Base-by-base conservation (phyloP, 768 basidiomycete genomes). In the Lactarius hengduanensis region DNA sequence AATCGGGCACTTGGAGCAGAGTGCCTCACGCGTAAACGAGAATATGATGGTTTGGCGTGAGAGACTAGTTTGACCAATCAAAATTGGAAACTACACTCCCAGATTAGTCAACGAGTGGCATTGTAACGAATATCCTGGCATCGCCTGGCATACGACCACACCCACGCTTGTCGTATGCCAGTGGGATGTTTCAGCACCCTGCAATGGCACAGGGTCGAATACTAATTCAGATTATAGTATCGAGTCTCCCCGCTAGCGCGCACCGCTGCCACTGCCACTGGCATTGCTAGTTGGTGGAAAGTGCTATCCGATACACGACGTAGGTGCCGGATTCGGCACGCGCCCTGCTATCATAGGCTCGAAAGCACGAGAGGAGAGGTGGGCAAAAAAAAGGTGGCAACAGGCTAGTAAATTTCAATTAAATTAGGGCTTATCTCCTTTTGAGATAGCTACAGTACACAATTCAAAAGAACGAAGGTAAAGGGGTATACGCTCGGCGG, bases 351-450 rank as follows among this genome's bases (percentile, higher is more conserved):
- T 32, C 9, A 8, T 34, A 28, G 28, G 4, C n/a, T 36, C 11
- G 30, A 26, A 6, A 43, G 53, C 57, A 60, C 40, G 59, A 59
- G 53, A 53, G 22, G 11, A 26, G 18, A 59, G 9, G 13, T 22
- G 47, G 0, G 22, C 3, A 28, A 53, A 38, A 53, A 13, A 64
- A 13, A 53, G 10, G 28, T 40, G 28, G 45, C 57, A 64, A 64
- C 57, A 50, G 57, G 58, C 58, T 59, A 64, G 58, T 45, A 36
- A 53, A 53, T 11, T 53, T 53, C 8, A 10, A 22, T 10, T 11
- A 13, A 50, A 50, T 53, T 11, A 53, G 50, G 26, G 20, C 58
- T 65, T 65, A 30, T 34, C 64, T 59, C 40, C 32, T 60, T 53
- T 62, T 54, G 3, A 62, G 60, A 50, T 20, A 38, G 30, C 13